phyloP scores from a whole-genome alignment of 192 early-diverging fungal genomes.

The Linnemannia zychae region DNA sequence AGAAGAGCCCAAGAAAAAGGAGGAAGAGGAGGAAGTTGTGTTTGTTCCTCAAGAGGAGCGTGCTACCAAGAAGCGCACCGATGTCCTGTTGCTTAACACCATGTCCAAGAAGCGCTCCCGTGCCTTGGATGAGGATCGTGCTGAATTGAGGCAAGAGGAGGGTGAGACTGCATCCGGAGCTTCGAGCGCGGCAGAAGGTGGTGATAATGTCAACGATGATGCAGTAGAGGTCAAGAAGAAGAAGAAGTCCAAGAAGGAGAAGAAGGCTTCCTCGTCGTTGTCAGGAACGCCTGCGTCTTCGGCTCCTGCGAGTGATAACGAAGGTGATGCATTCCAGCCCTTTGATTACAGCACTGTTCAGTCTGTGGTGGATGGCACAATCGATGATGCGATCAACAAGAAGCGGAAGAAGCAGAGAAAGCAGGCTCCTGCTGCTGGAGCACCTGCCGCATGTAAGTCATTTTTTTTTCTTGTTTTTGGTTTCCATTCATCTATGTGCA shows the following conservation, averaged over 20 bases:
- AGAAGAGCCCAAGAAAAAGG: neutral
- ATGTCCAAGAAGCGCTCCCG: conserved; percentile 52
- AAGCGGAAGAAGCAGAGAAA: conserved; percentile 32
- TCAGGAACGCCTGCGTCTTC: conserved; percentile 15
- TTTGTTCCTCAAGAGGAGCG: conserved; percentile 38
- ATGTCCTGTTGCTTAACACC: conserved; percentile 27
- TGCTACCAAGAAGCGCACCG: conserved; percentile 48
- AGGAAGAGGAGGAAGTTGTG: conserved; percentile 23
- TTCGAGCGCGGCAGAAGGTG: neutral
- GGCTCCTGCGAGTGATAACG: conserved; percentile 9
- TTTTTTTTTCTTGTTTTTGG: neutral
- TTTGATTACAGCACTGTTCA: conserved; percentile 48
- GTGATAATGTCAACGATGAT: conserved; percentile 8
- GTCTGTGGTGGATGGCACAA: conserved; percentile 43
- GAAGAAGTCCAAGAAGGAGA: conserved; percentile 27
- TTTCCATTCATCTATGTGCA: neutral
- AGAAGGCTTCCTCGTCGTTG: conserved; percentile 3
- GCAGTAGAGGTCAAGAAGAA: conserved; percentile 22
- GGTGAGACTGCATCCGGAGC: conserved; percentile 1
- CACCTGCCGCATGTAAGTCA: conserved; percentile 31
- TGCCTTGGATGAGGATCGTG: conserved; percentile 51
- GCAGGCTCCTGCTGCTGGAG: conserved; percentile 1
- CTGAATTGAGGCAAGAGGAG: conserved; percentile 15
- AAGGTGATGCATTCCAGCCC: conserved; percentile 30
- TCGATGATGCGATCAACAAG: conserved; percentile 21